Percentiles rank a stretch among this genome's conserved stretches.
phyloP scores from a whole-genome alignment of 192 early-diverging fungal species.

The Backusella luteola region DNA sequence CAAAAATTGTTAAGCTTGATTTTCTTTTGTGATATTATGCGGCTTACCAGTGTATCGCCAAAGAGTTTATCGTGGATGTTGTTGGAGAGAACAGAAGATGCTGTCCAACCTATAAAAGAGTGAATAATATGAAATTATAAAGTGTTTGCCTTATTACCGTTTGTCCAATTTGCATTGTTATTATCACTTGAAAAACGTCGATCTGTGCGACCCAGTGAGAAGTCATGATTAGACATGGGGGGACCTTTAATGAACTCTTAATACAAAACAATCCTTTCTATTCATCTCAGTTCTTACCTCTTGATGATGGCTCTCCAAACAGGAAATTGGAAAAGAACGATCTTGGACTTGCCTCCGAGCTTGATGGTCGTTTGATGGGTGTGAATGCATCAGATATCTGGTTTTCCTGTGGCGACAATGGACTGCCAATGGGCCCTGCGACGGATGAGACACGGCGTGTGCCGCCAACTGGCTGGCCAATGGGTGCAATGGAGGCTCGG shows the following conservation, averaged over 20 bases:
- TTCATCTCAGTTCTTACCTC: not conserved
- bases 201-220: not conserved
- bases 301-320: constrained; percentile 12
- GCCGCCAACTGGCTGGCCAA: not conserved
- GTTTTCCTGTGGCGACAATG: not conserved
- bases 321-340: constrained; percentile 31
- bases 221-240: not conserved
- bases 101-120: constrained; percentile 15
- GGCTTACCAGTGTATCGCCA: constrained; percentile 28
- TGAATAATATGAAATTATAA: not conserved
- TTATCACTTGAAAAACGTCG: not conserved
- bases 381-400: not conserved
- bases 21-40: not conserved
- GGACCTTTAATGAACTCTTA: not conserved
- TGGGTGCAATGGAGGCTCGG: not conserved
- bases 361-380: not conserved
- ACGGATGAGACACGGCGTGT: constrained; percentile 10
- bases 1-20: not conserved
- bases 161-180: constrained; percentile 6
- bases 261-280: not conserved
- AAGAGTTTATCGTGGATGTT: constrained; percentile 28
- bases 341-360: not conserved
- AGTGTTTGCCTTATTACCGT: not conserved
- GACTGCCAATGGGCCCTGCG: constrained; percentile 18
- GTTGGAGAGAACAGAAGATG: constrained; percentile 16